These are phyloP conservation scores for Sphenostylis stenocarpa DNA, from an alignment of 306 rosid genomes.

Conservation along the genomic window DNA sequence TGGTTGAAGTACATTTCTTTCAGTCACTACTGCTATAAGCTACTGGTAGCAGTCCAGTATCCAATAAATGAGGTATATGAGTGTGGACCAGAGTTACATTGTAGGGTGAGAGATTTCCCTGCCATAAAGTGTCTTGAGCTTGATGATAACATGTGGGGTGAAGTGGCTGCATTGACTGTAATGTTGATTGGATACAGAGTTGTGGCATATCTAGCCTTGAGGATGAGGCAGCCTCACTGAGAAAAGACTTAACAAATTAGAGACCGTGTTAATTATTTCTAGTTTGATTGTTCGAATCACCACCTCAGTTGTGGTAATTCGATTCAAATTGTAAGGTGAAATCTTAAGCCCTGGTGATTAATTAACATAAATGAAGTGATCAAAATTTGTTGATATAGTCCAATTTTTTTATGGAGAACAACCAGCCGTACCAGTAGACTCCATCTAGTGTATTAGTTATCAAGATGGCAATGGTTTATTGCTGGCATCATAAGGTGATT, in stretches of 20 bases:
- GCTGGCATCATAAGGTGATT: neutral
- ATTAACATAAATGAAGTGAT: constrained; percentile 33
- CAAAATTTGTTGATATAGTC: constrained; percentile 7
- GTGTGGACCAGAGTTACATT: constrained; percentile 52
- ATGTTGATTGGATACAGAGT: constrained; percentile 81
- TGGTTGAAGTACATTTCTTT: constrained; percentile 87
- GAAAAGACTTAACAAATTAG: constrained; percentile 28
- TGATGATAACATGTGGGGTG: constrained; percentile 57
- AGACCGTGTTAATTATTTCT: constrained; percentile 30
- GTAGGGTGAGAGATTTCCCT: constrained; percentile 64
- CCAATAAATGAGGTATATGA: constrained; percentile 56
- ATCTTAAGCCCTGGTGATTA: constrained; percentile 25
- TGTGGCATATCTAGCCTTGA: constrained; percentile 74
- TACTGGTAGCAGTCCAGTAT: constrained; percentile 79
- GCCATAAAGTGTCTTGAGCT: constrained; percentile 59
- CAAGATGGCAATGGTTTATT: constrained; percentile 9
- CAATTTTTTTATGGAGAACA: constrained; percentile 19
- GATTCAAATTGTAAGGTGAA: constrained; percentile 32
- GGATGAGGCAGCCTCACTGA: constrained; percentile 66
- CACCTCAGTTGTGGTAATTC: constrained; percentile 26
- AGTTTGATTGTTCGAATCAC: constrained; percentile 25
- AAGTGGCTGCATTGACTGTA: constrained; percentile 70
- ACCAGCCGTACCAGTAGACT: neutral
- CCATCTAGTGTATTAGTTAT: constrained; percentile 6
- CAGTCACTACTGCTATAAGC: constrained; percentile 75